Evolutionary conservation across 2,329 filamentous ascomycete genomes (phyloP), one percentile per base, ranked within the genome.

Genomic region (Huntiella omanensis): DNA sequence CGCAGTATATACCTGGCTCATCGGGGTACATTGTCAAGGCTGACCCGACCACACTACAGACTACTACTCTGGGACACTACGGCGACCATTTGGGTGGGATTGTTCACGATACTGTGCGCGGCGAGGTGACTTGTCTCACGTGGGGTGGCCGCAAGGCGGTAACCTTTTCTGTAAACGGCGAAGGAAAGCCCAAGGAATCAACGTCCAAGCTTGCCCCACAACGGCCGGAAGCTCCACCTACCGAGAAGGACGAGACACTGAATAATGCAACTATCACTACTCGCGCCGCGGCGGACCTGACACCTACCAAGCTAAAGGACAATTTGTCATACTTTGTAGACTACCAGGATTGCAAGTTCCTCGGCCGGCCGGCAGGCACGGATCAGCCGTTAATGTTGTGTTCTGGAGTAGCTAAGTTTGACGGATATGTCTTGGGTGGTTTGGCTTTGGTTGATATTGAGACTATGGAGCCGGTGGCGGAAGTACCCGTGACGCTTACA

Each of bases 301-400:
- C 49, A 1, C 46, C 15, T 1, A 49, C 53, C 0, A 51, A 55
- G 1, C 2, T n/a, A 11, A 13, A 32, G 12, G 52, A 50, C 4
- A 68, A 69, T 43, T 65, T 64, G 0, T 62, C 57, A 33, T 60
- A 65, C 52, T 69, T 61, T 53, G 54, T 65, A 46, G 67, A 69
- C 49, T 69, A 69, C 52, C 66, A 70, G 54, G 67, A 70, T 57
- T 70, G 66, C 57, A 70, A 70, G 52, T 69, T 63, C 54, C 56
- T 70, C 1, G 67, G 66, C 3, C 61, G 60, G 51, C 59, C 60
- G 11, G 49, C 53, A 7, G 50, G 55, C 4, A 64, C 64, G 41
- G 52, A 52, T n/a, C 53, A 50, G n/a, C 57, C 61, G 11, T 55
- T 69, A 7, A 68, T 68, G 65, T 58, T 70, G 11, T 69, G 66